Conservation (phyloP, 495 filamentous ascomycete species). For the Aspergillus cavernicola region DNA sequence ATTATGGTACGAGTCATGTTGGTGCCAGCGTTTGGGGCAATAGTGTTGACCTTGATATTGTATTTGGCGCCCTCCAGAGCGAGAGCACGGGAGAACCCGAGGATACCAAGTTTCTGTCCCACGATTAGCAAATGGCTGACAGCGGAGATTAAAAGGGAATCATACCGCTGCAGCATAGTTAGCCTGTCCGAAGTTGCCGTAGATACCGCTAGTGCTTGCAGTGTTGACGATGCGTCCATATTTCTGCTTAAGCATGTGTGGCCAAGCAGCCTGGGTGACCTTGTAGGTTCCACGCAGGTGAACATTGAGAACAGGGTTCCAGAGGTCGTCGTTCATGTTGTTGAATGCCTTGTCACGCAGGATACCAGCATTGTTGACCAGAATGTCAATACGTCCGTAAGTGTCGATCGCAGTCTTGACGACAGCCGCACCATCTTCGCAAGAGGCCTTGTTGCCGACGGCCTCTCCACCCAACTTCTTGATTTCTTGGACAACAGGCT, state of each 20-base stretch:
- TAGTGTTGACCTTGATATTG: slow-evolving; percentile 98
- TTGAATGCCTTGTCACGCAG: slow-evolving; percentile 95
- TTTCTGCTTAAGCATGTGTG: slow-evolving; percentile 97
- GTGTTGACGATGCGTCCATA: slow-evolving; percentile 97
- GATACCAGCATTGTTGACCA: slow-evolving; percentile 98
- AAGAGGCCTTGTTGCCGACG: slow-evolving; percentile 87
- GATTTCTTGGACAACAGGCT: slow-evolving; percentile 88
- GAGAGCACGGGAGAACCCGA: slow-evolving; percentile 89
- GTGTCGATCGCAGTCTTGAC: slow-evolving; percentile 91
- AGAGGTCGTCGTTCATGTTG: slow-evolving; percentile 94
- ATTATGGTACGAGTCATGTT: slow-evolving; percentile 94
- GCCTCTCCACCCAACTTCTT: slow-evolving; percentile 85
- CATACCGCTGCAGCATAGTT: slow-evolving; percentile 89
- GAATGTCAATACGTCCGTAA: slow-evolving; percentile 88
- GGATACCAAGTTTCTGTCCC: slow-evolving; percentile 79
- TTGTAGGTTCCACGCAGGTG: slow-evolving; percentile 96
- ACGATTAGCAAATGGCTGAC: not conserved
- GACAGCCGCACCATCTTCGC: slow-evolving; percentile 89
- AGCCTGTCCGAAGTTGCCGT: slow-evolving; percentile 98
- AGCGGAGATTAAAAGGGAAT: not conserved
- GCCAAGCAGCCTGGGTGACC: slow-evolving; percentile 97
- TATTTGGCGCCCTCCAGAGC: slow-evolving; percentile 94
- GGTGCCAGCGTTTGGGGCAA: slow-evolving; percentile 95
- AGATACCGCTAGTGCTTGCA: slow-evolving; percentile 93
- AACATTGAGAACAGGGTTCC: slow-evolving; percentile 89